phyloP scores from a whole-genome alignment of 345 rosid species.

The Litchi chinensis region DNA sequence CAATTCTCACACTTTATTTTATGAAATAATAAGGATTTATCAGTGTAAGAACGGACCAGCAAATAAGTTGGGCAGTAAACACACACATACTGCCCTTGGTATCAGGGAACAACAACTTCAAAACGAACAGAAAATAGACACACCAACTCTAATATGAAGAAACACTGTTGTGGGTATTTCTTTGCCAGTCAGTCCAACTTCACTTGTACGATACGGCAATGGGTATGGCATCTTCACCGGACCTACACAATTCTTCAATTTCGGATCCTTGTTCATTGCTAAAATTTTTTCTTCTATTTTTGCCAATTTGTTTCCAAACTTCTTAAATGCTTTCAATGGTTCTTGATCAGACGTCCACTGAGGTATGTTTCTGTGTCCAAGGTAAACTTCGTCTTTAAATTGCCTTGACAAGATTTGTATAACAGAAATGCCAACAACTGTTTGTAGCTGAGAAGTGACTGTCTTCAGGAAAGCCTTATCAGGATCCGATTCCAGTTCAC shows the following conservation, averaged over 20 bases:
- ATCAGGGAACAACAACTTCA: too few relatives aligned
- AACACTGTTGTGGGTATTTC: too few relatives aligned
- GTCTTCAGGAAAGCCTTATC: slow-evolving; percentile 57
- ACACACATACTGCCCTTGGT: too few relatives aligned
- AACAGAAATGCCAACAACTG: slow-evolving; percentile 48
- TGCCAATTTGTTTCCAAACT: slow-evolving; percentile 46
- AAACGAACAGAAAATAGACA: too few relatives aligned
- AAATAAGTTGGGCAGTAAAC: too few relatives aligned
- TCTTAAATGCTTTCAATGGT: slow-evolving; percentile 43
- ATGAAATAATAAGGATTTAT: too few relatives aligned
- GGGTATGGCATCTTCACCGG: slow-evolving; percentile 48
- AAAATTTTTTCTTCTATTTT: slow-evolving; percentile 50
- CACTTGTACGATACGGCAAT: slow-evolving; percentile 21
- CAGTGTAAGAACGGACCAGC: too few relatives aligned
- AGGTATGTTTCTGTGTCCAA: slow-evolving; percentile 53
- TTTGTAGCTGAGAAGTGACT: slow-evolving; percentile 48
- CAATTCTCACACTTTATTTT: too few relatives aligned
- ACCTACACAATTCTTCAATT: slow-evolving; percentile 55
- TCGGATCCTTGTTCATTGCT: slow-evolving; percentile 38
- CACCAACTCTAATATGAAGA: too few relatives aligned
- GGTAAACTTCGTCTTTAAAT: slow-evolving; percentile 58
- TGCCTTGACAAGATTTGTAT: slow-evolving; percentile 66
- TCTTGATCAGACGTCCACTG: slow-evolving; percentile 60
- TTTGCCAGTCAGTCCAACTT: slow-evolving; percentile 31
- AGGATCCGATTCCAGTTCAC: slow-evolving; percentile 42